Evolutionary conservation across 768 basidiomycete species (phyloP).

Genomic region (Kwoniella sp.): DNA sequence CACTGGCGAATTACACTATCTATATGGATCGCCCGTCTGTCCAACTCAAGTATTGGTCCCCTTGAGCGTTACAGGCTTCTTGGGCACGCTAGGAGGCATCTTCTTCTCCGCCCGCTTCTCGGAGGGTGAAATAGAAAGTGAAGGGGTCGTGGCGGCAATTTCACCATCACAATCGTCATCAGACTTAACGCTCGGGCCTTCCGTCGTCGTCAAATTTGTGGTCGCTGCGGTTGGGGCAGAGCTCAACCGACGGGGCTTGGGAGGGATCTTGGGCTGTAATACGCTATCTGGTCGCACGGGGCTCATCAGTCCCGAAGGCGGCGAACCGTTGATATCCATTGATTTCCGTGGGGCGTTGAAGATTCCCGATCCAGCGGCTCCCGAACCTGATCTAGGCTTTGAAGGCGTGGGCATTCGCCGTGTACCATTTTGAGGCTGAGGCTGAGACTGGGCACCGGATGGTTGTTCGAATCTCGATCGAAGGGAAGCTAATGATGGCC

Average conservation of each 20-base stretch:
- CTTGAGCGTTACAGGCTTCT: conserved; percentile 29
- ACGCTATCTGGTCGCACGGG: conserved; percentile 27
- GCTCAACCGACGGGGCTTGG: conserved; percentile 14
- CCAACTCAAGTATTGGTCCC: background rate
- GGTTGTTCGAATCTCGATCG: conserved; percentile 1
- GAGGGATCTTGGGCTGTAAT: conserved; percentile 6
- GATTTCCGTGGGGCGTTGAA: conserved; percentile 3
- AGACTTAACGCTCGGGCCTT: background rate
- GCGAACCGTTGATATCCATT: conserved; percentile 33
- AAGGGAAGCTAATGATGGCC: background rate
- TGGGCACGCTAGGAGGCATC: conserved; percentile 14
- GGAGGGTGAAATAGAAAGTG: background rate
- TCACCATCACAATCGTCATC: background rate
- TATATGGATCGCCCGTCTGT: too few species aligned
- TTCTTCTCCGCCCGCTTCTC: conserved; percentile 5
- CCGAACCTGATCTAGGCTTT: conserved; percentile 7
- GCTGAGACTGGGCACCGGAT: background rate
- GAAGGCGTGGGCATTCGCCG: background rate
- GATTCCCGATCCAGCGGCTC: background rate
- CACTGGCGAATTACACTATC: too few species aligned
- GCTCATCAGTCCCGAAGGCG: conserved; percentile 26
- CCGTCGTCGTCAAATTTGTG: background rate
- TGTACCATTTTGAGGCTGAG: background rate
- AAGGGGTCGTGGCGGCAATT: too few species aligned
- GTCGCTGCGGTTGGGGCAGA: background rate